These are phyloP conservation scores for Xylaria grammica DNA, from an alignment of 495 filamentous ascomycete species.

Conservation along the genomic window DNA sequence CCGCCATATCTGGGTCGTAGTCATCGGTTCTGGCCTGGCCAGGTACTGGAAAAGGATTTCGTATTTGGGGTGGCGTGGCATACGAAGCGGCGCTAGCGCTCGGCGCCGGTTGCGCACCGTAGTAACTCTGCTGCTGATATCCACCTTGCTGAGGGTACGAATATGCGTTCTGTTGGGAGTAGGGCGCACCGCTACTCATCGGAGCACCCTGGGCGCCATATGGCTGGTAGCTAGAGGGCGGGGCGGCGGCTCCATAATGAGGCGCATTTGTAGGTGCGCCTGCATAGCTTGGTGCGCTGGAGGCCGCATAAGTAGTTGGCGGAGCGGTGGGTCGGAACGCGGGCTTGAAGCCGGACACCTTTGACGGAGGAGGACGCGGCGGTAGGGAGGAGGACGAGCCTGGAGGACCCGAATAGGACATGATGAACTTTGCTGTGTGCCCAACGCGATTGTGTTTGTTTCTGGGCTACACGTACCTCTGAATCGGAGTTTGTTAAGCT, in stretches of 20 bases:
- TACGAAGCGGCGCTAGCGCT: slow-evolving; percentile 46
- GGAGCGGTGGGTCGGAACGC: slow-evolving; percentile 55
- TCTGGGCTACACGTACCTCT: slow-evolving; percentile 53
- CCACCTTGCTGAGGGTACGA: slow-evolving; percentile 52
- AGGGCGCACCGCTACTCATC: slow-evolving; percentile 37
- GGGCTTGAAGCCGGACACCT: slow-evolving; percentile 63
- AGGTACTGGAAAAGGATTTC: slow-evolving; percentile 83
- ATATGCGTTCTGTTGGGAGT: slow-evolving; percentile 27
- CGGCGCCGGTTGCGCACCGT: slow-evolving; percentile 52
- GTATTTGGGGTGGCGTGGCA: slow-evolving; percentile 71
- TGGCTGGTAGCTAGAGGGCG: slow-evolving; percentile 38
- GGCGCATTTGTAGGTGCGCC: slow-evolving; percentile 34
- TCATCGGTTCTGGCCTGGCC: slow-evolving; percentile 47
- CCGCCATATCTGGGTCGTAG: slow-evolving; percentile 84
- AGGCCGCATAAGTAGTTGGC: slow-evolving; percentile 35
- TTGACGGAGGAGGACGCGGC: slow-evolving; percentile 76
- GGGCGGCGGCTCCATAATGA: slow-evolving; percentile 35
- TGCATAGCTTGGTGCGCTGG: slow-evolving; percentile 45
- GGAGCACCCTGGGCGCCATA: slow-evolving; percentile 40
- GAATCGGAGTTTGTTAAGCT: not conserved
- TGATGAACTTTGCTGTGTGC: slow-evolving; percentile 76
- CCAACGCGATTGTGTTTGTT: slow-evolving; percentile 35
- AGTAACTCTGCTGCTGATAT: slow-evolving; percentile 53
- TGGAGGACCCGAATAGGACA: slow-evolving; percentile 93
- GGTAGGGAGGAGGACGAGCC: slow-evolving; percentile 79